Conservation (phyloP, 164 flowering plant genomes). For the Umbellularia californica region DNA sequence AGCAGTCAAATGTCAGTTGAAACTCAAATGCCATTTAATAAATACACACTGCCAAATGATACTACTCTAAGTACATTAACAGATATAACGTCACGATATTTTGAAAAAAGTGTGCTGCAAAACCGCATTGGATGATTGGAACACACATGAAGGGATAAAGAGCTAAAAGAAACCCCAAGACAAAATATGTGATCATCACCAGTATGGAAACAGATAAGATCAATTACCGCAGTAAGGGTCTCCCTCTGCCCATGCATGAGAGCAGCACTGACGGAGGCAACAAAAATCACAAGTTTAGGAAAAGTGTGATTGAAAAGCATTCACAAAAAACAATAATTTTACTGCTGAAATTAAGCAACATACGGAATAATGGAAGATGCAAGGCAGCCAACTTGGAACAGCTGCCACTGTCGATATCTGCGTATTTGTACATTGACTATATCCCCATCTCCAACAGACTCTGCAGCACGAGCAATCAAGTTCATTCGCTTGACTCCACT, state of each 20-base stretch:
- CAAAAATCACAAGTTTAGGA: neutral
- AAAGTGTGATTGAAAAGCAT: neutral
- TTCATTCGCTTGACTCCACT: constrained; percentile 70
- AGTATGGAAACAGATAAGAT: neutral
- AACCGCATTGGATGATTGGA: neutral
- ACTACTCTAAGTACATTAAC: too few relatives aligned
- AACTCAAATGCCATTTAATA: too few relatives aligned
- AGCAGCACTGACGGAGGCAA: constrained; percentile 57
- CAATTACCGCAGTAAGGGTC: constrained; percentile 63
- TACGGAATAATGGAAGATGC: constrained; percentile 89
- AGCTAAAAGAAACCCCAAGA: neutral
- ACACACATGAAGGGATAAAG: neutral
- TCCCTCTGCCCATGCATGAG: constrained; percentile 89
- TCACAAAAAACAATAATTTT: neutral
- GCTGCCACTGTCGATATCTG: constrained; percentile 94
- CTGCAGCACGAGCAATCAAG: constrained; percentile 90
- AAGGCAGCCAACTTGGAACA: constrained; percentile 59
- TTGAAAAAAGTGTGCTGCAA: neutral
- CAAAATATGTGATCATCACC: neutral
- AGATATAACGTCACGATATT: too few relatives aligned
- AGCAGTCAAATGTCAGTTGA: too few relatives aligned
- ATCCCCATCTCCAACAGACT: constrained; percentile 92
- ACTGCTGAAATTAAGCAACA: constrained; percentile 23
- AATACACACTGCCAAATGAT: too few relatives aligned
- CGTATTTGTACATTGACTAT: constrained; percentile 91